Conservation (phyloP, 2,329 filamentous ascomycete genomes). For the Apiospora rasikravindrae region DNA sequence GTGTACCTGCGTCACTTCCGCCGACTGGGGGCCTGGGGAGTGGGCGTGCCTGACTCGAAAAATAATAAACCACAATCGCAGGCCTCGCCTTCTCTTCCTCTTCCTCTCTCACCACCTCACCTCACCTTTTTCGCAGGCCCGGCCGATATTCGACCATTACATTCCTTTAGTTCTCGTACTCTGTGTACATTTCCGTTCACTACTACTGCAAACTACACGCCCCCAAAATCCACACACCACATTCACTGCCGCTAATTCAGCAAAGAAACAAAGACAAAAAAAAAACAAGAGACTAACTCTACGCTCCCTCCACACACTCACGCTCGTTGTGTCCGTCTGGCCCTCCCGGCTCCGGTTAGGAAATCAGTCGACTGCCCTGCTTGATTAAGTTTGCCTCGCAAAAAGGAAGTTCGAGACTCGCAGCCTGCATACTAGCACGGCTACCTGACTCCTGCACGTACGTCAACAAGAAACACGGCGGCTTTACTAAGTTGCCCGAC, state of each 20-base stretch:
- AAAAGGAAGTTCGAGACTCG: constrained; percentile 19
- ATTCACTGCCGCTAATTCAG: constrained; percentile 1
- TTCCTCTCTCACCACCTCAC: constrained; percentile 17
- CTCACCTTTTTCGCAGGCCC: constrained; percentile 18
- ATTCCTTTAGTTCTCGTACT: constrained; percentile 15
- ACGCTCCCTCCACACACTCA: neutral
- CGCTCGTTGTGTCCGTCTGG: neutral
- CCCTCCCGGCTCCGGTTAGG: constrained; percentile 2
- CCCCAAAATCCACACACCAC: neutral
- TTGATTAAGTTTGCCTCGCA: constrained; percentile 14
- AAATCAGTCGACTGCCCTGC: neutral
- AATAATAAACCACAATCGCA: constrained; percentile 16
- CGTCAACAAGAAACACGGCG: constrained; percentile 10
- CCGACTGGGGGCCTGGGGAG: neutral
- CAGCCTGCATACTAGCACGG: neutral
- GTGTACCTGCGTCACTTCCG: constrained; percentile 13
- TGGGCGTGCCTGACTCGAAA: neutral
- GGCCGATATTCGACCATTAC: constrained; percentile 21
- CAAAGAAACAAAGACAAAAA: neutral
- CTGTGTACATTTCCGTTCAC: constrained; percentile 11
- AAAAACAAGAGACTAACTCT: neutral
- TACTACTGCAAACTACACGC: neutral
- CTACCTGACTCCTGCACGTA: constrained; percentile 11
- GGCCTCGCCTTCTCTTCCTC: constrained; percentile 2
- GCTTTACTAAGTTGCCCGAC: neutral